Evolutionary conservation across 129 eudicot species (phyloP).

Genomic region (Arctium minus): DNA sequence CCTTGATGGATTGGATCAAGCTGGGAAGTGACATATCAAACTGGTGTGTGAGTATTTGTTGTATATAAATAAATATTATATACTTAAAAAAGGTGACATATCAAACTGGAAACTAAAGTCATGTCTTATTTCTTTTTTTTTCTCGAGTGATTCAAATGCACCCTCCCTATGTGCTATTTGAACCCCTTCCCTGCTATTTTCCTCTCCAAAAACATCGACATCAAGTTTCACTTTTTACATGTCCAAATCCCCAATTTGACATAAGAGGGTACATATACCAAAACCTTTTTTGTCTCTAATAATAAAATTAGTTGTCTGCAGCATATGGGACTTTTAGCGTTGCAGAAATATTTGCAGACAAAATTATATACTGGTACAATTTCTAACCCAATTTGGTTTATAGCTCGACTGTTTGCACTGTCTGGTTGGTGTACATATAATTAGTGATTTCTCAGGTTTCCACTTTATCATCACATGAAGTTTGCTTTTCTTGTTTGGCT

Average conservation of each 20-base stretch:
- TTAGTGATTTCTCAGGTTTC: constrained; percentile 55
- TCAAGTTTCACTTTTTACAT: background rate
- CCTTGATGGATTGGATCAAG: too few relatives aligned
- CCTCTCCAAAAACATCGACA: background rate
- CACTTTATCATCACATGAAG: constrained; percentile 82
- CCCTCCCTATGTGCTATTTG: background rate
- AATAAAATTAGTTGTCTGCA: constrained; percentile 33
- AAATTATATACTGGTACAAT: constrained; percentile 65
- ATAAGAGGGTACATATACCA: too few relatives aligned
- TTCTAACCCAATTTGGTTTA: constrained; percentile 8
- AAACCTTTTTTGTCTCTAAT: background rate
- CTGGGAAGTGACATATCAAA: too few relatives aligned
- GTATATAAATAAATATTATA: too few relatives aligned
- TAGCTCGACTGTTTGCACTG: background rate
- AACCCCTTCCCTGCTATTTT: background rate
- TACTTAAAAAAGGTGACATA: too few relatives aligned
- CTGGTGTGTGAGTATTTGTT: too few relatives aligned
- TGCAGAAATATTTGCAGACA: constrained; percentile 76
- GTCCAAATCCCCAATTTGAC: background rate
- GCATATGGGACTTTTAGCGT: constrained; percentile 90
- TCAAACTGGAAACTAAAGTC: background rate
- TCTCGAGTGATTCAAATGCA: background rate
- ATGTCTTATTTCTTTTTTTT: background rate
- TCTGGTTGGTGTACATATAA: background rate
- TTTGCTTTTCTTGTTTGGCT: constrained; percentile 97